Conservation (phyloP, 2,329 filamentous ascomycete species). For the Aspergillus sp. region DNA sequence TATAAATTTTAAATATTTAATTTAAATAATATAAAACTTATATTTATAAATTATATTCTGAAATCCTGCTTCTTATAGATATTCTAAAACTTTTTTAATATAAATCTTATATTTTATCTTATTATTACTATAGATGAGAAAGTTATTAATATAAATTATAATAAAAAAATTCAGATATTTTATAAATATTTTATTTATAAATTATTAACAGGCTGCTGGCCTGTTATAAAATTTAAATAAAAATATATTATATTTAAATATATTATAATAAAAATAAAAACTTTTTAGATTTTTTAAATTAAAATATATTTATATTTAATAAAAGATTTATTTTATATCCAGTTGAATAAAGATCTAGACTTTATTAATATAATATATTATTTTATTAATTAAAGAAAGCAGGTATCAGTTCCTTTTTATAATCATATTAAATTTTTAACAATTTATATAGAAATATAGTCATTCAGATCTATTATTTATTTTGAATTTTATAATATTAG, state of each 20-base stretch:
- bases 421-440: too few relatives aligned
- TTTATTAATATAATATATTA: too few relatives aligned
- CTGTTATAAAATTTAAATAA: background rate
- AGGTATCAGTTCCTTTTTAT: too few relatives aligned
- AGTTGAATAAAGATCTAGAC: background rate
- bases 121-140: background rate
- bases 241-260: background rate
- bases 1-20: too few relatives aligned
- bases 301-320: background rate
- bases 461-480: too few relatives aligned
- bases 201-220: background rate
- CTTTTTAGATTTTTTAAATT: background rate
- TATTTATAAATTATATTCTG: too few relatives aligned
- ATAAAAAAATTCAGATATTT: background rate
- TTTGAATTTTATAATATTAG: too few relatives aligned
- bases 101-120: background rate
- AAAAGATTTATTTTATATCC: background rate
- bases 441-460: too few relatives aligned
- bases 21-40: too few relatives aligned
- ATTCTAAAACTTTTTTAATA: background rate
- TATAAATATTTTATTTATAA: background rate
- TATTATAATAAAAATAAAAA: too few relatives aligned
- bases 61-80: background rate
- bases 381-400: too few relatives aligned
- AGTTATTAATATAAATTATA: background rate